A percentile compares a stretch with the other conserved stretches of the same genome.
These are phyloP conservation scores for Moniliella sp. DNA, from an alignment of 1,284 basidiomycete species.

Conservation along the genomic window DNA sequence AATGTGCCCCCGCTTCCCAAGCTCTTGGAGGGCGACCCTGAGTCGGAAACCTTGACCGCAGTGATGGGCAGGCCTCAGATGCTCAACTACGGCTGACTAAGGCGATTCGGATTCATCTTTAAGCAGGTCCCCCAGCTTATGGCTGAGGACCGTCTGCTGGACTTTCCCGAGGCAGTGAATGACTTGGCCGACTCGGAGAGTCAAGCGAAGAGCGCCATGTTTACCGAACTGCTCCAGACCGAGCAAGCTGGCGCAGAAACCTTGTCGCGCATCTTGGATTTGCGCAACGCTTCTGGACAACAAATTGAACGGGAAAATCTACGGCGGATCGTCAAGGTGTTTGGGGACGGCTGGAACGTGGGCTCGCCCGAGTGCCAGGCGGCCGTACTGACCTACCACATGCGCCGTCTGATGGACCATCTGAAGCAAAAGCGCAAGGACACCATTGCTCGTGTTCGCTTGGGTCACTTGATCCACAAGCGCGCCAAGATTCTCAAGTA, in stretches of 20 bases:
- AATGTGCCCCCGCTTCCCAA: constrained; percentile 7
- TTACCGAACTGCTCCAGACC: constrained; percentile 9
- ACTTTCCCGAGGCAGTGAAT: constrained; percentile 3
- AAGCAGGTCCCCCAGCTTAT: constrained; percentile 21
- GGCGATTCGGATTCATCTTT: constrained; percentile 19
- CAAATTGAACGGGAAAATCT: constrained; percentile 71
- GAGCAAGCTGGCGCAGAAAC: constrained; percentile 46
- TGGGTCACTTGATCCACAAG: constrained; percentile 56
- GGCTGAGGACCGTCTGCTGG: constrained; percentile 23
- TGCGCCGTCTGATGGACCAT: constrained; percentile 60
- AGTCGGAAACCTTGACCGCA: constrained; percentile 11
- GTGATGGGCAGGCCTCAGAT: too few relatives aligned
- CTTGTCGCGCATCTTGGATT: constrained; percentile 53
- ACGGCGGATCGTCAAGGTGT: constrained; percentile 53
- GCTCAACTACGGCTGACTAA: constrained; percentile 23
- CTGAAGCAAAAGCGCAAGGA: constrained; percentile 51
- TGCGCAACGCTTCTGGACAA: constrained; percentile 62
- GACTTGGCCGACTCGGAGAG: constrained; percentile 11
- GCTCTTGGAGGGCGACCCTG: constrained; percentile 5
- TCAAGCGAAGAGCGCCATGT: too few relatives aligned
- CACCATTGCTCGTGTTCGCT: constrained; percentile 50
- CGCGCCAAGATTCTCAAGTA: constrained; percentile 66
- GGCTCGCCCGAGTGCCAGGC: constrained; percentile 72
- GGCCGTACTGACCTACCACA: constrained; percentile 63
- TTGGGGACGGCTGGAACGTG: too few relatives aligned